These are phyloP conservation scores for Pezizomycotina sp. DNA, from an alignment of 2,329 filamentous ascomycete genomes.

Conservation along the genomic window DNA sequence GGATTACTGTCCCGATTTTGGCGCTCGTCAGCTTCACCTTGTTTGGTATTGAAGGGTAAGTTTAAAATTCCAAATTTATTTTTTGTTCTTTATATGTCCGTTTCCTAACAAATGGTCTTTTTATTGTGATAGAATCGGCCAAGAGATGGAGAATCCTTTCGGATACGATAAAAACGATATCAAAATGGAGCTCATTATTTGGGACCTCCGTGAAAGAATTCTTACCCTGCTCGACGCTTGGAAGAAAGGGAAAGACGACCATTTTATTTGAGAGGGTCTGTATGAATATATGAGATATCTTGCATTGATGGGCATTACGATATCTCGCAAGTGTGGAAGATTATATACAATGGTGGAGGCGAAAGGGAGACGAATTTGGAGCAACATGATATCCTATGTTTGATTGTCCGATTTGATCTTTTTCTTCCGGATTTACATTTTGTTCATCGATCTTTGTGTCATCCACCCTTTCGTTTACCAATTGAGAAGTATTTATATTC, in stretches of 20 bases:
- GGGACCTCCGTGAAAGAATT: constrained; percentile 42
- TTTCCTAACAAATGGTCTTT: neutral
- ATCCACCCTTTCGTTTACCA: constrained; percentile 15
- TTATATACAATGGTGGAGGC: neutral
- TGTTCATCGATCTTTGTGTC: constrained; percentile 15
- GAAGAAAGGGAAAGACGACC: constrained; percentile 27
- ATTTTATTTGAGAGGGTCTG: constrained; percentile 12
- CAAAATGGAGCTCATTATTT: constrained; percentile 48
- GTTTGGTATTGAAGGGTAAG: constrained; percentile 32
- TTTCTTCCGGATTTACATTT: constrained; percentile 15
- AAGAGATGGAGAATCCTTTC: constrained; percentile 48
- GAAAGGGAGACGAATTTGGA: too few species aligned
- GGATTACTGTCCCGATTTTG: constrained; percentile 44
- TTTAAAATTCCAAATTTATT: neutral
- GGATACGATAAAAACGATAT: constrained; percentile 50
- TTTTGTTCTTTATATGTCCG: neutral
- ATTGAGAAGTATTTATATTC: too few species aligned
- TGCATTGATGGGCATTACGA: neutral
- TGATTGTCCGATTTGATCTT: constrained; percentile 7
- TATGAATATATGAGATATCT: neutral
- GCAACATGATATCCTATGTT: constrained; percentile 1
- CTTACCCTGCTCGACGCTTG: constrained; percentile 42
- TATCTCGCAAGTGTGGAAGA: neutral
- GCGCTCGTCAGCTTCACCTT: constrained; percentile 45
- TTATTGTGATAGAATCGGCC: constrained; percentile 35